phyloP scores from a whole-genome alignment of 257 asterid genomes.

The Solanum arcanum region DNA sequence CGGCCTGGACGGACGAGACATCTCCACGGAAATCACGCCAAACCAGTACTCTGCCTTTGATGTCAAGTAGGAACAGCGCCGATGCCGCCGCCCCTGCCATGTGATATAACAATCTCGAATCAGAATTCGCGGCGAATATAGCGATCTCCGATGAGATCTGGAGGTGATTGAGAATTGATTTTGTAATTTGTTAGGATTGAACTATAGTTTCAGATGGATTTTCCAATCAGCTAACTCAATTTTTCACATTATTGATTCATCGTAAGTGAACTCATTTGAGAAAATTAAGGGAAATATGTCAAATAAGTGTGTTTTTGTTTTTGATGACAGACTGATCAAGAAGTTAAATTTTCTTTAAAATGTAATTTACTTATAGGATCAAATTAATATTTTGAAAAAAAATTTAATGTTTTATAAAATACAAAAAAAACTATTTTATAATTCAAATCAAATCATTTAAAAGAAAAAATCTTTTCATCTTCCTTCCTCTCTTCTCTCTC shows the following conservation, averaged over 20 bases:
- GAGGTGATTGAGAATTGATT: background rate
- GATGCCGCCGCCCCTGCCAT: slow-evolving; percentile 99
- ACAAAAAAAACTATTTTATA: no score
- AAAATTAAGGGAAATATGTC: no score
- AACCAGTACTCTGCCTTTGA: slow-evolving; percentile 86
- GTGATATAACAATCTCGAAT: background rate
- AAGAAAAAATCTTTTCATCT: no score
- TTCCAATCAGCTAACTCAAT: background rate
- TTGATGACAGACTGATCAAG: no score
- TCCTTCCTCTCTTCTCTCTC: no score
- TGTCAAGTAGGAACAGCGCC: slow-evolving; percentile 98
- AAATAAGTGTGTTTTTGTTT: no score
- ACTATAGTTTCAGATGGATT: background rate
- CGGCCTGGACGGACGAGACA: slow-evolving; percentile 83
- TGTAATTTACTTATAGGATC: no score
- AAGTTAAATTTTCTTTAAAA: no score
- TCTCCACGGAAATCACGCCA: slow-evolving; percentile 99
- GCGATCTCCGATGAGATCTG: background rate
- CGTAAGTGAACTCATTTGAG: no score
- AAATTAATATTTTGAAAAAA: no score
- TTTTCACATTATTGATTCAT: background rate
- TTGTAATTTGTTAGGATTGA: background rate
- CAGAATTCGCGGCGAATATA: background rate
- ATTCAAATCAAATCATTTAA: no score
- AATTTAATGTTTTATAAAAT: no score